phyloP scores from a whole-genome alignment of 1,284 basidiomycete species.

The Athelia psychrophila region DNA sequence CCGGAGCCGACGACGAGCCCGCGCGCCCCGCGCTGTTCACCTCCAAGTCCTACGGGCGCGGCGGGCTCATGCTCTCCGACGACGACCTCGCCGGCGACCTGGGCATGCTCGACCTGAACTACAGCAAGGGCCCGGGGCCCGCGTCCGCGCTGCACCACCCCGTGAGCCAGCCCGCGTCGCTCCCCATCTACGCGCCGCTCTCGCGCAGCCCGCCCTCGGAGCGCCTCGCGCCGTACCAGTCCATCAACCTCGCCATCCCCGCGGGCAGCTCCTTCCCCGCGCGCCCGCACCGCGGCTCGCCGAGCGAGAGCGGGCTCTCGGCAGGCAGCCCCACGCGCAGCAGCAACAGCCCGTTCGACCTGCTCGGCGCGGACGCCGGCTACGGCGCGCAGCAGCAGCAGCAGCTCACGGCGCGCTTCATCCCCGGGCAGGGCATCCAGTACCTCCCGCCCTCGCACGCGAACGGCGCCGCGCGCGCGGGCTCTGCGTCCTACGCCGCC shows the following conservation, averaged over 20 bases:
- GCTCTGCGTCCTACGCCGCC: constrained; percentile 18
- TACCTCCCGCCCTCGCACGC: constrained; percentile 43
- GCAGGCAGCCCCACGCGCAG: constrained; percentile 37
- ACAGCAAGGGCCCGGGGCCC: constrained; percentile 40
- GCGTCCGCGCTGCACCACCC: constrained; percentile 40
- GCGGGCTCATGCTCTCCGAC: constrained; percentile 68
- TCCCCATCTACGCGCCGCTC: constrained; percentile 69
- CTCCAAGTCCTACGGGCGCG: constrained; percentile 28
- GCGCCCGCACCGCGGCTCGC: constrained; percentile 49
- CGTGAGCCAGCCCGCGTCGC: constrained; percentile 49
- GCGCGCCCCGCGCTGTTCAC: constrained; percentile 29
- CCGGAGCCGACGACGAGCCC: constrained; percentile 49
- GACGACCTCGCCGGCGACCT: constrained; percentile 76
- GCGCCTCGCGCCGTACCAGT: constrained; percentile 52
- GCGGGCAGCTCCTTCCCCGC: constrained; percentile 35
- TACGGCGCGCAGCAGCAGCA: constrained; percentile 18
- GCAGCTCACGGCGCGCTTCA: constrained; percentile 52
- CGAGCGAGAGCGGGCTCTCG: constrained; percentile 52
- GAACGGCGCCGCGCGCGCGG: constrained; percentile 30
- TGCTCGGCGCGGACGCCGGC: constrained; percentile 25
- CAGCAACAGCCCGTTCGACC: constrained; percentile 32
- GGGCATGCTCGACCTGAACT: constrained; percentile 61
- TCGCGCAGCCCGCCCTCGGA: constrained; percentile 62
- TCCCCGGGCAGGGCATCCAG: constrained; percentile 63
- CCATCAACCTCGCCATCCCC: constrained; percentile 56